Evolutionary conservation across 73 alveolate genomes (phyloP), one percentile per base, ranked within the genome.

Genomic region (Paramecium caudatum): DNA sequence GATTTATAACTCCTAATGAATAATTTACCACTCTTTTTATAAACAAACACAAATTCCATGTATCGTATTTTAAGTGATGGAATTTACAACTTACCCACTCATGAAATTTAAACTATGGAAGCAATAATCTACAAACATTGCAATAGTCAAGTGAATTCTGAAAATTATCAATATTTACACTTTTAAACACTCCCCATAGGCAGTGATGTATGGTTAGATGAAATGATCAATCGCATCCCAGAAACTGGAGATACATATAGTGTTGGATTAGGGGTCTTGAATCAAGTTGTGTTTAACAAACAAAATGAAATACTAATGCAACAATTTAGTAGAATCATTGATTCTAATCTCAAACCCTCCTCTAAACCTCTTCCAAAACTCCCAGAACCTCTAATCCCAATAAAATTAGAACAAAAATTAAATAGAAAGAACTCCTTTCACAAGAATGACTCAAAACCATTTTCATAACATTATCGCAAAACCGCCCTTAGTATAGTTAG

Each of bases 121-220:
- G 30, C 46, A 9, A 55, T 55, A 0, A 55, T 55, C 30, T 5
- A 23, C 12, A 55, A 55, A 55, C 80, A 55, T 55, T 55, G 80
- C 0, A 55, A 55, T 27, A 27, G 30, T 7, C 30, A 55, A 23
- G 46, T 55, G 2, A 55, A 55, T 55, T 10, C 43, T 55, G 46
- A 55, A 55, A 55, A 55, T 15, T 55, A 55, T 55, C 13, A 55
- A 55, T 55, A 55, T 5, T 23, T 55, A 55, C 80, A 55, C 30
- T 55, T 55, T 23, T 25, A 55, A 0, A 55, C 80, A 2, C 80
- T 55, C 30, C 43, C 80, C 3, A 21, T 55, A 10, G 80, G 80
- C 21, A 55, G 21, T 55, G 80, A 55, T 55, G 80, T 27, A 19
- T 55, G 80, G 80, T 55, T 55, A 9, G 46, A 55, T 55, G 80